Base-by-base conservation (phyloP, 2,329 filamentous ascomycete species). In the Seiridium unicorne region DNA sequence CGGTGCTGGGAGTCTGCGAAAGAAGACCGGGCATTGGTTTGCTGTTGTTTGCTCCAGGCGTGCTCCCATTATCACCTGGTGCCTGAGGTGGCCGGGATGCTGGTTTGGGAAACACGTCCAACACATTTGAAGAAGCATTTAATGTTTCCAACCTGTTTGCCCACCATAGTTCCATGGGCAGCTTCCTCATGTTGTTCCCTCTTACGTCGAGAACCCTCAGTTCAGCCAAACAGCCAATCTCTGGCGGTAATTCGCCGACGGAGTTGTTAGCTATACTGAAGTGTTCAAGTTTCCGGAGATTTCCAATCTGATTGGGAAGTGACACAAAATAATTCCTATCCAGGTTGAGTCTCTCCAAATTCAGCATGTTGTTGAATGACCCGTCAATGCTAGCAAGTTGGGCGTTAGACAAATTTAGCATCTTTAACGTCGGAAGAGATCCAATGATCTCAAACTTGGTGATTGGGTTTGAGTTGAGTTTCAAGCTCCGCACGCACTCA, bases 241-340 rank as follows among this genome's bases (percentile, higher is more conserved):
- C 93, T 0, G 90, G 76, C 3, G 95, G 95, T 36, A 99, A 79
- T 65, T 91, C 88, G 62, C 89, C 91, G 3, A 99, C 83, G 0
- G 90, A 89, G 72, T 99, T 99, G 74, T 94, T 91, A 44, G 93
- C 93, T 64, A 98, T 93, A 74, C 93, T 98, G 70, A 99, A 89
- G 73, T 96, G 89, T 70, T 98, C 93, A 36, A 99, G 80, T 66
- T 87, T 91, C 64, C 86, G 87, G 49, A 99, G 79, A 63, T 89
- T 91, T 13, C 94, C 93, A 61, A 99, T 91, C 62, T 96, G 89
- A 58, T 86, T 84, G 0, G 94, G 95, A 32, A 99, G 79, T 1
- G 92, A 94, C 0, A 95, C 93, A 68, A 99, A 96, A 72, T 97
- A 96, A 70, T 99, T 99, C 72, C 92, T 93, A 76, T 97, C 94